Evolutionary conservation across 805 yeast genomes (phyloP), one percentile per base, ranked within the genome.

Genomic region (Metahyphopichia silvanorum): DNA sequence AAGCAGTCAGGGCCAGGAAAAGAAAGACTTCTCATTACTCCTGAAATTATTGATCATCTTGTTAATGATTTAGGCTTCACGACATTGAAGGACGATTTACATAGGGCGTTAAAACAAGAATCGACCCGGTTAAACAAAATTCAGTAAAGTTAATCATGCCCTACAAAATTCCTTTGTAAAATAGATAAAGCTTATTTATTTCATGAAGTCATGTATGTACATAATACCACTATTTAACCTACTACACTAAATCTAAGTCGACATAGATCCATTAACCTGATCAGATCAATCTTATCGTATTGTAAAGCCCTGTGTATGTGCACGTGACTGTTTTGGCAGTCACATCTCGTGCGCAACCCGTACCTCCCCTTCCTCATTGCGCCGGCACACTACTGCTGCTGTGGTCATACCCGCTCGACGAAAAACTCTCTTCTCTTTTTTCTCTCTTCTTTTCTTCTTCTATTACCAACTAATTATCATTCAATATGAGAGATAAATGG

Each of bases 401-500:
- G 25, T 22, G 25, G 25, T 22, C 5, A 5, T 6, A 5, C 13
- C 13, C 10, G 10, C 25, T 22, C 11, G 8, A 15, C 27, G 25
- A 28, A 28, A 29, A 29, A 23, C 21, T 16, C 10, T 13, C 22
- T 13, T 27, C 20, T 32, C 36, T 33, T 40, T 43, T 40, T 40
- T 36, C 38, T 43, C 39, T 40, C 37, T 32, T 35, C 39, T 38
- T 40, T 41, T 41, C 43, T 44, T 42, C 29, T 47, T 45, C 51
- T 14, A n/a, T 24, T n/a, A 30, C 34, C 42, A 42, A 51, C 55
- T 48, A 49, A 44, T 49, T 50, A 47, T 54, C 53, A 50, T 57
- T 63, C 57, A 59, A 64, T 62, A 85, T 85, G 95, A 84, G 95
- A 82, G 82, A 85, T 77, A 89, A 89, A 85, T 89, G 97, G 98